Evolutionary conservation across 2,329 filamentous ascomycete genomes (phyloP).

Genomic region (Pestalotiopsis fici): DNA sequence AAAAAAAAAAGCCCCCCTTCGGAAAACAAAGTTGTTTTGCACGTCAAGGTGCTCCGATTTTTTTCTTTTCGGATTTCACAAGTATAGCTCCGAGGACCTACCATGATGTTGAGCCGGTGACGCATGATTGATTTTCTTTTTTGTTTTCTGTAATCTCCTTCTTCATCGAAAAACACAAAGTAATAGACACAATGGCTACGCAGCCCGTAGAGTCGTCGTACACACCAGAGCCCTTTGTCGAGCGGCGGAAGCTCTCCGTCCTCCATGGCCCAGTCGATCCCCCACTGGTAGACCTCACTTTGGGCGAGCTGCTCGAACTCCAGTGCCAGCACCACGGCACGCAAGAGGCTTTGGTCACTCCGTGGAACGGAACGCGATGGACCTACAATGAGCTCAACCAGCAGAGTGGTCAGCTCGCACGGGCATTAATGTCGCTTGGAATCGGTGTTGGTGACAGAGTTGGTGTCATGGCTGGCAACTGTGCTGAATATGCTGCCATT

Average conservation of each 20-base stretch:
- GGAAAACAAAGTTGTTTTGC: background rate
- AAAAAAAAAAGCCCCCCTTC: background rate
- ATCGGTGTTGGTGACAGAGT: conserved; percentile 70
- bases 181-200: conserved; percentile 23
- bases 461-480: conserved; percentile 76
- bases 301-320: conserved; percentile 71
- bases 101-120: background rate
- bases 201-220: conserved; percentile 18
- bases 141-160: background rate
- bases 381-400: conserved; percentile 67
- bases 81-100: background rate
- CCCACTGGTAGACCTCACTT: conserved; percentile 69
- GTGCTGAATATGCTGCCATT: conserved; percentile 78
- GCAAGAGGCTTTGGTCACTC: conserved; percentile 70
- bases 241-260: conserved; percentile 51
- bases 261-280: conserved; percentile 70
- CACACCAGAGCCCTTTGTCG: conserved; percentile 15
- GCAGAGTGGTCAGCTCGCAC: conserved; percentile 62
- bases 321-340: conserved; percentile 67
- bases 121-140: background rate
- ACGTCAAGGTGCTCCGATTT: background rate
- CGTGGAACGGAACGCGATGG: conserved; percentile 77
- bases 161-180: background rate
- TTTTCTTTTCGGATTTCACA: background rate
- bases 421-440: conserved; percentile 67